A percentile compares a stretch with the other conserved stretches of the same genome.
phyloP scores from a whole-genome alignment of 169 alveolate species.

The Theileria equi region DNA sequence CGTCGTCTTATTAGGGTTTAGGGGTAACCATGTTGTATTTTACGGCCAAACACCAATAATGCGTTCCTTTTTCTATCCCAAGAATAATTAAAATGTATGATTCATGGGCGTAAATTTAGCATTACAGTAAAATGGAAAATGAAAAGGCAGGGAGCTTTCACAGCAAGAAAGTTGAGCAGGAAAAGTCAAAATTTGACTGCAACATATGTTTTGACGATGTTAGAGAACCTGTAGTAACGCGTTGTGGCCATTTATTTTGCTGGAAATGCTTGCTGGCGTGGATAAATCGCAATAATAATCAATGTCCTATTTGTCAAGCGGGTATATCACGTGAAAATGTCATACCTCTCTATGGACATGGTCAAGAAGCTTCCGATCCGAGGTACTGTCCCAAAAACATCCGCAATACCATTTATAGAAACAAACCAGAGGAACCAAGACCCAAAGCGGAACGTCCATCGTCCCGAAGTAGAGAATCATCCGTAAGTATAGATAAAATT shows the following conservation, averaged over 20 bases:
- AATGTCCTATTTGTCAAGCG: conserved; percentile 93
- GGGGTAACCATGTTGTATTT: too few species aligned
- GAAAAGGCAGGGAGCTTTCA: background rate
- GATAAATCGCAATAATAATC: conserved; percentile 85
- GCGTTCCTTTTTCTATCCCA: too few species aligned
- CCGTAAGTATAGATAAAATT: background rate
- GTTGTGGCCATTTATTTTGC: conserved; percentile 95
- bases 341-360: conserved; percentile 88
- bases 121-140: background rate
- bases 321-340: conserved; percentile 88
- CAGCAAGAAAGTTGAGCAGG: conserved; percentile 1
- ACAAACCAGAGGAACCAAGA: conserved; percentile 53
- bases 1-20: too few species aligned
- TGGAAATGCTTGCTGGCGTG: conserved; percentile 93
- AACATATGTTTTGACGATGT: conserved; percentile 95
- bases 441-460: conserved; percentile 54
- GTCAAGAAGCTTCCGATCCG: conserved; percentile 73
- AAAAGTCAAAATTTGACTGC: conserved; percentile 87
- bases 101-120: too few species aligned
- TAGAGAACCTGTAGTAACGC: conserved; percentile 94
- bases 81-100: too few species aligned
- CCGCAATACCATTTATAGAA: conserved; percentile 3
- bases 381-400: conserved; percentile 46
- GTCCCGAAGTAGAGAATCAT: conserved; percentile 1
- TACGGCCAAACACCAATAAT: too few species aligned